Evolutionary conservation across 2,329 filamentous ascomycete genomes (phyloP), one percentile per base, ranked within the genome.

Genomic region (Juglanconis oblonga): DNA sequence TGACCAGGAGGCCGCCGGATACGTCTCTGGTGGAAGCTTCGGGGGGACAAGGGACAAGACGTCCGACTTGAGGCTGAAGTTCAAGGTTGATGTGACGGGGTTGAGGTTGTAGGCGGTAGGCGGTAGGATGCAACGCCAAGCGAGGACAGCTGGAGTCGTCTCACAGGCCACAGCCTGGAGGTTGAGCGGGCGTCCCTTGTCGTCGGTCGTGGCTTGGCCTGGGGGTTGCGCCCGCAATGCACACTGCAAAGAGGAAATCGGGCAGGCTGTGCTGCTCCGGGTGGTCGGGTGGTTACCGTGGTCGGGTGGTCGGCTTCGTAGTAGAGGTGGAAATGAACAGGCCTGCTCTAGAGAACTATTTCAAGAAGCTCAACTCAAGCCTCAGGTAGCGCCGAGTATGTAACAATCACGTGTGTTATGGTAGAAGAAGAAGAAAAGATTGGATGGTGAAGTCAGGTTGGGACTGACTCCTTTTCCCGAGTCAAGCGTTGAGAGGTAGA

Each of bases 221-320:
- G 4, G 38, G 38, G 38, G 38, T 40, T 40, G 11, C 10, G 38
- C 4, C 38, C n/a, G 42, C 42, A 24, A 14, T 45, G n/a, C n/a
- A n/a, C 4, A n/a, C 14, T 17, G 17, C 42, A 45, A 24, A 45
- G 14, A 24, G 42, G 17, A 45, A 45, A 8, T 31, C n/a, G 40
- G 51, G 51, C 51, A 38, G 29, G 48, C 49, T 52, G 33, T 35
- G 49, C 36, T 38, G 29, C 29, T 33, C 6, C 5, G n/a, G n/a
- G n/a, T n/a, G n/a, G n/a, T n/a, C 40, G 36, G 38, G 56, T 48
- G 51, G 29, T 29, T 14, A 36, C 10, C 42, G n/a, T 32, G 55
- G 35, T 40, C 40, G 56, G 57, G 33, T 40, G 52, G 45, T 32
- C 42, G 57, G 52, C n/a, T n/a, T n/a, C n/a, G n/a, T n/a, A n/a